Evolutionary conservation across 2,329 filamentous ascomycete genomes (phyloP), one percentile per base, ranked within the genome.

Genomic region (Corinectria fuckeliana): DNA sequence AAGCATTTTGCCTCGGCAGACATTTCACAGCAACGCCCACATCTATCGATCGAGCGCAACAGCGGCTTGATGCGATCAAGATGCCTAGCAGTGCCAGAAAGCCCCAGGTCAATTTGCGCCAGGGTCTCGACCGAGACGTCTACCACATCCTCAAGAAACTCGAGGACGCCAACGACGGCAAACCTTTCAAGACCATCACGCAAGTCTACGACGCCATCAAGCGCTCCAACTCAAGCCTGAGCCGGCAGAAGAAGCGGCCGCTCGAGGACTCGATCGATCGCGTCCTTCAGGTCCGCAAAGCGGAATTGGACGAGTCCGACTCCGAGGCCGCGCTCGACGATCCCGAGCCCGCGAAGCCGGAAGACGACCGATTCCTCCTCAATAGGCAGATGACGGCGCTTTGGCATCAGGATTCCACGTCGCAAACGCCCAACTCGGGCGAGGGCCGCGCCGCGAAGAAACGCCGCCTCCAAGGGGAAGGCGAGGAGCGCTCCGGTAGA

Each of bases 251-350:
- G 36, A 96, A 95, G 75, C 89, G 88, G 61, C 81, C 90, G 0
- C 78, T 98, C 1, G 91, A 97, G 74, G 91, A 95, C 63, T 90
- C 91, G 32, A 92, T 98, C 63, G 92, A 96, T 62, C 83, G 92
- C 7, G 92, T 93, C 0, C 78, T 97, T 14, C 85, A 88, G 7
- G 86, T 92, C 16, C 80, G 94, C 5, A 89, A 88, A 64, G 86
- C 91, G 65, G 84, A 88, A 60, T 75, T 80, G 13, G 83, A 85
- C 21, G 85, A 83, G 4, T 79, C 81, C 26, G 83, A 85, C 30
- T 79, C 79, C 2, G 80, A 83, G 18, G 80, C 82, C 25, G 83
- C 74, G 56, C 76, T 74, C 64, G 85, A 74, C 72, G 82, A 72
- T 66, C 73, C 69, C 10, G 74, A 77, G 25, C 60, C 69, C 13